Evolutionary conservation across 306 rosid genomes (phyloP).

Genomic region (Trichosanthes truncata): DNA sequence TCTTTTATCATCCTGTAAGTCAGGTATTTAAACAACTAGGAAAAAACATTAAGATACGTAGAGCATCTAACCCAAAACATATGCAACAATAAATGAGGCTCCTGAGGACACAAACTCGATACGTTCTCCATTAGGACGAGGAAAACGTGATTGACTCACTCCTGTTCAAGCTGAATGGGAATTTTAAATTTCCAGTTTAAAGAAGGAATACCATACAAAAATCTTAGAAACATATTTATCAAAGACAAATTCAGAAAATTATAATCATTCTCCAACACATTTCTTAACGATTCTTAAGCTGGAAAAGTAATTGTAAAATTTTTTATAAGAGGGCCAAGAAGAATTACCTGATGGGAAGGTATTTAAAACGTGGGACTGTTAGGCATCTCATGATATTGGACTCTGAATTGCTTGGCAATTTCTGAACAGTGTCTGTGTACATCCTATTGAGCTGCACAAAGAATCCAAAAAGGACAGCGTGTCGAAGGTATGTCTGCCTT

Average conservation of each 20-base stretch:
- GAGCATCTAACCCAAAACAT: not conserved
- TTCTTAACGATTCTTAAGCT: not conserved
- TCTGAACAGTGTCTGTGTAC: conserved; percentile 86
- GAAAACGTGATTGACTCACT: not conserved
- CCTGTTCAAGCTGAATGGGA: not conserved
- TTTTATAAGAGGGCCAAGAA: not conserved
- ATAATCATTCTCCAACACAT: not conserved
- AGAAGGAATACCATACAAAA: not conserved
- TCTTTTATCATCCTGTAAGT: not conserved
- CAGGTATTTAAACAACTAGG: not conserved
- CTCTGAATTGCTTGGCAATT: conserved; percentile 90
- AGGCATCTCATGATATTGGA: conserved; percentile 95
- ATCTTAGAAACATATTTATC: not conserved
- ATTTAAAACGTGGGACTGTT: conserved; percentile 91
- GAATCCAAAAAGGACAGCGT: conserved; percentile 96
- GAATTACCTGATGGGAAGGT: conserved; percentile 93
- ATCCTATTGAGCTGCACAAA: conserved; percentile 91
- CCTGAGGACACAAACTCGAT: not conserved
- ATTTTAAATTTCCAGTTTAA: not conserved
- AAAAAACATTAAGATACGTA: not conserved
- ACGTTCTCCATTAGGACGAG: not conserved
- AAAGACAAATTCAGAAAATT: not conserved
- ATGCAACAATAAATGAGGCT: not conserved
- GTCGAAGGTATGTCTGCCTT: conserved; percentile 81
- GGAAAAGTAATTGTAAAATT: not conserved